These are phyloP conservation scores for Dendryphion nanum DNA, from an alignment of 2,329 filamentous ascomycete genomes.

Conservation along the genomic window DNA sequence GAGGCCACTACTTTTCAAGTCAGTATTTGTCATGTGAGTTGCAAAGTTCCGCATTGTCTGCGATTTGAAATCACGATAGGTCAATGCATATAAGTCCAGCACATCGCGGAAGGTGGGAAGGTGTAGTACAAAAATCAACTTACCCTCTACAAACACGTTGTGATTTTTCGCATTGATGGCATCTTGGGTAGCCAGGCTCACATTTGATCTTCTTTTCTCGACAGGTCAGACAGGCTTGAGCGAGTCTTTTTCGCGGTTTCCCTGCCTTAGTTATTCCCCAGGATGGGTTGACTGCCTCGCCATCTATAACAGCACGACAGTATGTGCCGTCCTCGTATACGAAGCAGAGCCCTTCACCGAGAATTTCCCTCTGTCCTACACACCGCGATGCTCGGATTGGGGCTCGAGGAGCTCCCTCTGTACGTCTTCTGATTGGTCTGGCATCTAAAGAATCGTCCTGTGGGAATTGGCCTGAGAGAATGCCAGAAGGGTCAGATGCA, in stretches of 20 bases:
- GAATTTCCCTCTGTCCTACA: constrained; percentile 55
- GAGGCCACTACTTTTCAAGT: constrained; percentile 26
- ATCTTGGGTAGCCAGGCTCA: constrained; percentile 82
- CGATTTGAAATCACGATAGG: constrained; percentile 15
- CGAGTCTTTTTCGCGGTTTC: constrained; percentile 85
- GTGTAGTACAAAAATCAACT: constrained; percentile 21
- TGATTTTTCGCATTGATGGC: constrained; percentile 89
- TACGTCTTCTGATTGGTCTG: constrained; percentile 31
- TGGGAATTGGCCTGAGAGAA: constrained; percentile 13
- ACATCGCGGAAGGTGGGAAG: constrained; percentile 5
- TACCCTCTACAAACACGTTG: constrained; percentile 75
- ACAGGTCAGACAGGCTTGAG: constrained; percentile 90
- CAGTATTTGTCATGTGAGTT: constrained; percentile 32
- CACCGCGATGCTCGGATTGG: constrained; percentile 34
- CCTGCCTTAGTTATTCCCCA: constrained; percentile 95
- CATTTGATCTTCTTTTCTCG: constrained; percentile 98
- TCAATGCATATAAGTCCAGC: constrained; percentile 21
- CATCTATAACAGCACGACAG: constrained; percentile 80
- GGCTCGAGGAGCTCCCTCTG: constrained; percentile 32
- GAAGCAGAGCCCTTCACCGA: constrained; percentile 78
- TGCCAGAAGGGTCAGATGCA: constrained; percentile 18
- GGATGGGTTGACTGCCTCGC: constrained; percentile 81
- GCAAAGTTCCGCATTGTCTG: constrained; percentile 13
- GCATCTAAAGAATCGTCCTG: constrained; percentile 32
- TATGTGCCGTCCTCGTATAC: constrained; percentile 83